phyloP scores from a whole-genome alignment of 1,139 yeast genomes.

The Taphrina confusa region DNA sequence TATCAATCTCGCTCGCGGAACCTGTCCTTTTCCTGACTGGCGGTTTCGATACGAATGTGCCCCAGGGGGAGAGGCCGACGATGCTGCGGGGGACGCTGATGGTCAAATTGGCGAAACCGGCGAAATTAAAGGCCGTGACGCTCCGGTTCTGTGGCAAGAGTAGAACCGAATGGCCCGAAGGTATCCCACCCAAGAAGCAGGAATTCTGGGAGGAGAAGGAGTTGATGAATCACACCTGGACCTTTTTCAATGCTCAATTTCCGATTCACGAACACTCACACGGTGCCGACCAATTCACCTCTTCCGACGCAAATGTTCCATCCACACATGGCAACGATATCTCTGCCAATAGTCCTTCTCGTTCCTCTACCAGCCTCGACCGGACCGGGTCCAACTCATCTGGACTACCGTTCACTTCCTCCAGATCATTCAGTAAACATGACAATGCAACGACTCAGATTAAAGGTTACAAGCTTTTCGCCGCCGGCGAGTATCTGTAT shows the following conservation, averaged over 20 bases:
- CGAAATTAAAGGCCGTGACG: slow-evolving; percentile 69
- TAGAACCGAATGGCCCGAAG: slow-evolving; percentile 97
- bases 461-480: slow-evolving; percentile 52
- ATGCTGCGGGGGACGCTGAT: slow-evolving; percentile 79
- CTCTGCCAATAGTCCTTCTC: slow-evolving; percentile 27
- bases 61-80: slow-evolving; percentile 71
- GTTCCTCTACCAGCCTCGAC: slow-evolving; percentile 44
- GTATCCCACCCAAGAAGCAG: slow-evolving; percentile 79
- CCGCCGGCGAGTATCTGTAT: slow-evolving; percentile 87
- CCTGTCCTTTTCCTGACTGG: slow-evolving; percentile 69
- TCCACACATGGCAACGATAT: slow-evolving; percentile 28
- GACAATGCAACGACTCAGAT: slow-evolving; percentile 36
- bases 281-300: slow-evolving; percentile 56
- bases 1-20: slow-evolving; percentile 70
- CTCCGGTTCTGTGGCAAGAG: slow-evolving; percentile 70
- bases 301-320: slow-evolving; percentile 30
- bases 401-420: slow-evolving; percentile 31
- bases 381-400: slow-evolving; percentile 40
- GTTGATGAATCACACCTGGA: slow-evolving; percentile 84
- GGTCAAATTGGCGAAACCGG: slow-evolving; percentile 68
- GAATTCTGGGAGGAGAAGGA: slow-evolving; percentile 66
- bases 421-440: slow-evolving; percentile 37
- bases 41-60: slow-evolving; percentile 73
- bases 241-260: slow-evolving; percentile 62
- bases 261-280: slow-evolving; percentile 48